Percentiles rank a stretch among this genome's conserved stretches.
These are phyloP conservation scores for Nadsonia commutata DNA, from an alignment of 1,139 yeast genomes.

Conservation along the genomic window DNA sequence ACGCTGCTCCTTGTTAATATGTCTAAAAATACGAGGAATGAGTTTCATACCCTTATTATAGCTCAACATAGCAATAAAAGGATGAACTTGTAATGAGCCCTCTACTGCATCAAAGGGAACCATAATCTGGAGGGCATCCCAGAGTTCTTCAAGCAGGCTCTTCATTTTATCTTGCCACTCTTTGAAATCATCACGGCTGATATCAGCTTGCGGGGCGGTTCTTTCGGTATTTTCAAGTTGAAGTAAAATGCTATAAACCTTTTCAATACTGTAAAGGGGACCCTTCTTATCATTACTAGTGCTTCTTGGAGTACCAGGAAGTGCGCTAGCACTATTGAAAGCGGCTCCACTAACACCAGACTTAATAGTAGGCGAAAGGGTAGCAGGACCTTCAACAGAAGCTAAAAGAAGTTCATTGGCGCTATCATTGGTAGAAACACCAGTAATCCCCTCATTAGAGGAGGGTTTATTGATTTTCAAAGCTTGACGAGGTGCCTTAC, in stretches of 20 bases:
- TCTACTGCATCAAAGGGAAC: conserved; percentile 31
- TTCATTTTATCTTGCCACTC: conserved; percentile 22
- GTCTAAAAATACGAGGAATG: conserved; percentile 78
- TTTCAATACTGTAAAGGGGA: conserved; percentile 41
- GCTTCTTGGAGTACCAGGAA: conserved; percentile 3
- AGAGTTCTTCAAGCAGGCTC: conserved; percentile 29
- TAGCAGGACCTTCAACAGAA: conserved; percentile 19
- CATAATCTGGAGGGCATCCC: conserved; percentile 66
- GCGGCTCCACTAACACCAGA: background rate
- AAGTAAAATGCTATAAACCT: conserved; percentile 63
- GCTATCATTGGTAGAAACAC: background rate
- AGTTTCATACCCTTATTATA: conserved; percentile 83
- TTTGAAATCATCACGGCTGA: conserved; percentile 35
- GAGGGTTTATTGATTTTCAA: conserved; percentile 34
- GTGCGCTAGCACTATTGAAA: conserved; percentile 2
- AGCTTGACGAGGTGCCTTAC: conserved; percentile 82
- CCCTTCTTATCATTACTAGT: conserved; percentile 25
- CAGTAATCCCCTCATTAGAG: background rate
- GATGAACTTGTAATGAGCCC: conserved; percentile 37
- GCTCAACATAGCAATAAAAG: conserved; percentile 71
- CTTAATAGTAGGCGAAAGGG: conserved; percentile 15
- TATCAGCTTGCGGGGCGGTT: conserved; percentile 26
- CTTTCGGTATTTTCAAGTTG: conserved; percentile 76
- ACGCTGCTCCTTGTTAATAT: conserved; percentile 63
- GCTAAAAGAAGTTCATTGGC: background rate